Evolutionary conservation across 176 grass and related monocot genomes (phyloP), one percentile per base, ranked within the genome.

Genomic region (Eleusine indica): DNA sequence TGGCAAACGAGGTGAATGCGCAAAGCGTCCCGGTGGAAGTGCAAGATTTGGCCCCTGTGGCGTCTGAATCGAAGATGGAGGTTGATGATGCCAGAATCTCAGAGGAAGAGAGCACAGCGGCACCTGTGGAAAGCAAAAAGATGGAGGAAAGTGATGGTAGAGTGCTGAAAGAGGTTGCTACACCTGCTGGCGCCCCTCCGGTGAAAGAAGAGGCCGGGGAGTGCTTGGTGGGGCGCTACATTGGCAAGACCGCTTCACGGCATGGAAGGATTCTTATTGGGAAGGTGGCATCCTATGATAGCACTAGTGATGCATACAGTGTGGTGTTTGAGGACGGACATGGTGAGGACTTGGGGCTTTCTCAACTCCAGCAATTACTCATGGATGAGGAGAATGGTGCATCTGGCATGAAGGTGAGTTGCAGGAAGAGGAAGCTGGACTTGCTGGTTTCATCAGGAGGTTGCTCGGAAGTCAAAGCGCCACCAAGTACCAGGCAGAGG

Each of bases 351-450:
- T 49, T 92, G 64, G 72, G 84, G 19, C 49, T 81, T 65, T 9
- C 77, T 56, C 82, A 94, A 73, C 68, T 97, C 64, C 83, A 10
- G 49, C 68, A 66, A 42, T 67, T 90, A 29, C 84, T 90, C 29
- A 30, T 66, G 75, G 64, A 61, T 3, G 79, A 80, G 9, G 91
- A 84, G 25, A 86, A 75, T 47, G 77, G 71, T 69, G 82, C 79
- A 38, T 88, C 81, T 49, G 90, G 94, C 73, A 88, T 97, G 89
- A 94, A 97, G 85, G 67, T 94, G 53, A 97, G 87, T 60, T 94
- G 94, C 78, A 85, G 89, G 76, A 97, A 97, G 85, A 97, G 94
- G 85, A 97, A 97, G 71, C 89, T 97, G 49, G 94, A 94, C 78
- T 68, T 89, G 74, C 67, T 97, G 52, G 89, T 90, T 77, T 91